Percentiles rank a stretch among this genome's conserved stretches.
These are phyloP conservation scores for Dicorynia guianensis DNA, from an alignment of 306 rosid species.

Conservation along the genomic window DNA sequence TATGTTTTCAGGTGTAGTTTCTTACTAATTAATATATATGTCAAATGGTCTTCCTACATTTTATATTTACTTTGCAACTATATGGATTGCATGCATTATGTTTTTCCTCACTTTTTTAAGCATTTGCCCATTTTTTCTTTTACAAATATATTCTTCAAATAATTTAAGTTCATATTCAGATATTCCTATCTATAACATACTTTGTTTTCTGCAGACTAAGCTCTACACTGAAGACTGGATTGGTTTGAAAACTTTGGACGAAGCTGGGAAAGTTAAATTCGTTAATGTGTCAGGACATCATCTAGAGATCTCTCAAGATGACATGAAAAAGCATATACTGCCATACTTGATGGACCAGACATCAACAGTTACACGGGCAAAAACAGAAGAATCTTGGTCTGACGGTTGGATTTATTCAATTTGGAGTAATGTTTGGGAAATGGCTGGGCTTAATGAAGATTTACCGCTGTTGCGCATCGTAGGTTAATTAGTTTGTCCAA, in stretches of 20 bases:
- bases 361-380: slow-evolving; percentile 38
- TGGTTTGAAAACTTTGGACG: slow-evolving; percentile 51
- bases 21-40: background rate
- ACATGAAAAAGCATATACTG: slow-evolving; percentile 44
- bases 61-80: background rate
- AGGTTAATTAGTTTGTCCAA: background rate
- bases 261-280: slow-evolving; percentile 64
- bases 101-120: background rate
- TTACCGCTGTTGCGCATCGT: slow-evolving; percentile 1
- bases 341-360: slow-evolving; percentile 48
- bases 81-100: background rate
- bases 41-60: background rate
- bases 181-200: slow-evolving; percentile 21
- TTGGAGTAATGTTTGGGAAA: slow-evolving; percentile 37
- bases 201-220: slow-evolving; percentile 49
- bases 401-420: slow-evolving; percentile 34
- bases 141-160: background rate
- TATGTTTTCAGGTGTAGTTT: background rate
- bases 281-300: slow-evolving; percentile 50
- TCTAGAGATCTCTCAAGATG: slow-evolving; percentile 41
- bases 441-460: slow-evolving; percentile 26
- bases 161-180: background rate
- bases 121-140: background rate
- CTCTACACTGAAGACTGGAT: slow-evolving; percentile 59
- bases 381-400: slow-evolving; percentile 25